Percentiles rank a stretch among this genome's conserved stretches.
These are phyloP conservation scores for Penicillium sp. DNA, from an alignment of 2,329 filamentous ascomycete species.

Conservation along the genomic window DNA sequence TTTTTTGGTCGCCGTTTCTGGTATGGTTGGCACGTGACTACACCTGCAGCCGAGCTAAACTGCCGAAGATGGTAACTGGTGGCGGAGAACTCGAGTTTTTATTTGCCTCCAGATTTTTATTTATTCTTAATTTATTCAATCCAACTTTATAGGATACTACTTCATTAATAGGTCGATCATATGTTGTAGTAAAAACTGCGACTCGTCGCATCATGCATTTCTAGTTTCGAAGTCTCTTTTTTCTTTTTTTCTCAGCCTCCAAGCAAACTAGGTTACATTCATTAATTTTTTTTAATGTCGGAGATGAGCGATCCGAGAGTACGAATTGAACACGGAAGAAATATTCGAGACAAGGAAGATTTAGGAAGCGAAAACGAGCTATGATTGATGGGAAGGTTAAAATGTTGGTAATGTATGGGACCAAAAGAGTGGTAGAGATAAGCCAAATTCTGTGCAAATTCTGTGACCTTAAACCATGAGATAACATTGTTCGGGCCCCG, in stretches of 20 bases:
- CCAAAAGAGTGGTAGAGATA: conserved; percentile 29
- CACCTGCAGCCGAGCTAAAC: neutral
- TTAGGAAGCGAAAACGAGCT: conserved; percentile 1
- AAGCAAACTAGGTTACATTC: conserved; percentile 8
- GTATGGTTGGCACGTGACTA: conserved; percentile 16
- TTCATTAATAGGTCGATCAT: neutral
- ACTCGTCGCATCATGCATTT: conserved; percentile 11
- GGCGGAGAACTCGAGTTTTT: conserved; percentile 8
- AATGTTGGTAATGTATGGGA: conserved; percentile 11
- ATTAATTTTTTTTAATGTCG: conserved; percentile 3
- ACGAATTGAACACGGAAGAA: conserved; percentile 25
- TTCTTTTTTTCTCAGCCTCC: neutral
- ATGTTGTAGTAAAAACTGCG: neutral
- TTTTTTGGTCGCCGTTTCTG: conserved; percentile 11
- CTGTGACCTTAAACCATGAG: conserved; percentile 39
- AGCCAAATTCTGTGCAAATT: conserved; percentile 19
- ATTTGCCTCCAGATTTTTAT: neutral
- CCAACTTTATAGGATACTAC: neutral
- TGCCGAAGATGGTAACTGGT: conserved; percentile 14
- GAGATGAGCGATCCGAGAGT: conserved; percentile 21
- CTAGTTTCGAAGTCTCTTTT: neutral
- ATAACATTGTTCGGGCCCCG: conserved; percentile 31
- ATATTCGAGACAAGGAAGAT: conserved; percentile 3
- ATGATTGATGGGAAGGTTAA: conserved; percentile 19
- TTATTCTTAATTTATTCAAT: neutral